Percentiles rank a stretch among this genome's conserved stretches.
Evolutionary conservation across 2,329 filamentous ascomycete species (phyloP).

Genomic region (Fusarium brevicatenulatum): DNA sequence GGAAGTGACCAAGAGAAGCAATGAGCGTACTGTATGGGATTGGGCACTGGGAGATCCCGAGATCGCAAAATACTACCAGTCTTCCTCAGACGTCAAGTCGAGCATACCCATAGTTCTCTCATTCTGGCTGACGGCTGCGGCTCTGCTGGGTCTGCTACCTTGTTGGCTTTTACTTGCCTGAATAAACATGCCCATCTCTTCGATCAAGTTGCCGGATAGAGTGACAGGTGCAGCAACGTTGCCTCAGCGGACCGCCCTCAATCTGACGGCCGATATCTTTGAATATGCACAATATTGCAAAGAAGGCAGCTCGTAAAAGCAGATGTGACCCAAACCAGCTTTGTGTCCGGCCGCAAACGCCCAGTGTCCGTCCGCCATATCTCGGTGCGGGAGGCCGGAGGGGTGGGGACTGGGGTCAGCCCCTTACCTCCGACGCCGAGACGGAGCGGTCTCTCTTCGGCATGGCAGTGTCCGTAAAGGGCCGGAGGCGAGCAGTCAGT

Average conservation of each 20-base stretch:
- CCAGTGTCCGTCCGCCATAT: constrained; percentile 26
- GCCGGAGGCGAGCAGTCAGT: constrained; percentile 32
- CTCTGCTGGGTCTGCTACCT: constrained; percentile 27
- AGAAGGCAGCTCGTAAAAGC: neutral
- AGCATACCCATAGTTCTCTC: constrained; percentile 25
- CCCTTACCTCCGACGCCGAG: constrained; percentile 24
- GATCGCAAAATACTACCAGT: constrained; percentile 42
- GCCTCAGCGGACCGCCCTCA: neutral
- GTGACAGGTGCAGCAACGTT: constrained; percentile 11
- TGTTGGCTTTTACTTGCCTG: constrained; percentile 30
- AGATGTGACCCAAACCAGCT: constrained; percentile 11
- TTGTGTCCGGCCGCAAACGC: constrained; percentile 17
- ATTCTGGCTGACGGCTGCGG: constrained; percentile 28
- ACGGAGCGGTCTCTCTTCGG: constrained; percentile 37
- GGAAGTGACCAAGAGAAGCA: constrained; percentile 59
- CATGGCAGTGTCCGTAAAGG: constrained; percentile 27
- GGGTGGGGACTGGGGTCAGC: constrained; percentile 7
- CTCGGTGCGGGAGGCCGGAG: constrained; percentile 31
- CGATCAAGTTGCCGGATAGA: neutral
- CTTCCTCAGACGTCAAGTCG: constrained; percentile 4
- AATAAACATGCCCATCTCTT: constrained; percentile 9
- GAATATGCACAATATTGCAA: neutral
- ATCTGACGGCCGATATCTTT: neutral
- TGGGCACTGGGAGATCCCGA: constrained; percentile 54
- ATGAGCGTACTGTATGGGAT: constrained; percentile 64